phyloP scores from a whole-genome alignment of 257 asterid genomes.

The Misopates orontium region DNA sequence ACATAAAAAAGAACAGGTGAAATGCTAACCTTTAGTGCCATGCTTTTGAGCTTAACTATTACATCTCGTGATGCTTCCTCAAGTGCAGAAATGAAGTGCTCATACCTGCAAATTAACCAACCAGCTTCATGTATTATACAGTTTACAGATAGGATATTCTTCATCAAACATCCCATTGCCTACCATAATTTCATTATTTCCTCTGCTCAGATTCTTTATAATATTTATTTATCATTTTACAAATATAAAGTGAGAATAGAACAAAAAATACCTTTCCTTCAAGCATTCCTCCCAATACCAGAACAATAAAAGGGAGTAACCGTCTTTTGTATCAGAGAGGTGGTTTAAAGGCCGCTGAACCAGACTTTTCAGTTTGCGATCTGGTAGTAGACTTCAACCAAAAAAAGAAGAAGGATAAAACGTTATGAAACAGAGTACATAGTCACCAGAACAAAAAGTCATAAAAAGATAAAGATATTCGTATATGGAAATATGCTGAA shows the following conservation, averaged over 20 bases:
- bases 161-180: too few species aligned
- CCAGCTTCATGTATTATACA: background rate
- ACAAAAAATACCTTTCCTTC: conserved; percentile 68
- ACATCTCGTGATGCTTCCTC: conserved; percentile 92
- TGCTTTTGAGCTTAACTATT: conserved; percentile 71
- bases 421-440: conserved; percentile 28
- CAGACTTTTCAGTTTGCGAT: conserved; percentile 82
- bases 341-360: conserved; percentile 77
- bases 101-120: conserved; percentile 58
- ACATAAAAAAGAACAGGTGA: conserved; percentile 7
- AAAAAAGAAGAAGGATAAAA: conserved; percentile 22
- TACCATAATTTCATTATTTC: too few species aligned
- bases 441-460: background rate
- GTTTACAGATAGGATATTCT: too few species aligned
- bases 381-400: conserved; percentile 84
- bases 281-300: conserved; percentile 97
- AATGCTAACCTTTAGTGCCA: conserved; percentile 79
- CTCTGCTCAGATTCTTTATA: background rate
- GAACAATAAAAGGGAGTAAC: conserved; percentile 77
- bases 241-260: background rate
- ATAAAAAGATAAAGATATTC: background rate
- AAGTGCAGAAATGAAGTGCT: conserved; percentile 67
- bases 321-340: conserved; percentile 83
- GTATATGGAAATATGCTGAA: background rate
- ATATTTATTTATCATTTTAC: background rate